phyloP scores from a whole-genome alignment of 495 filamentous ascomycete species.

The Chaetomium tenue region DNA sequence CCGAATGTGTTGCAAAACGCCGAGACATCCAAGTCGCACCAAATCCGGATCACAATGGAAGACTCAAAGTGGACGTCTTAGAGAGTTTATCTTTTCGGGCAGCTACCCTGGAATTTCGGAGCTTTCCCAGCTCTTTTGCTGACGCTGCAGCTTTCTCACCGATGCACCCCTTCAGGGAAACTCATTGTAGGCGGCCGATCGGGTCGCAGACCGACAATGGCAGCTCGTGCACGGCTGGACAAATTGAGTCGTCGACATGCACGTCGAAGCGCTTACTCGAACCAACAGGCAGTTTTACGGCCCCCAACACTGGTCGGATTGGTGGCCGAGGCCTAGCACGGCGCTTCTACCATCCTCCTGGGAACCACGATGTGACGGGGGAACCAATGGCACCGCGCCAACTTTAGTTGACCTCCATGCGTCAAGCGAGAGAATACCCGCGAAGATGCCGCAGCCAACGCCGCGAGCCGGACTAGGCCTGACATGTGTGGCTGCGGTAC shows the following conservation, averaged over 20 bases:
- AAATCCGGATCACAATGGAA: background rate
- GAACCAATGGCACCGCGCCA: slow-evolving; percentile 9
- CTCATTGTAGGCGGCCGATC: slow-evolving; percentile 12
- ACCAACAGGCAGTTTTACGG: slow-evolving; percentile 15
- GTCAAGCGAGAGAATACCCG: slow-evolving; percentile 2
- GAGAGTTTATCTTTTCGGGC: background rate
- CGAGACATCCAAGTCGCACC: background rate
- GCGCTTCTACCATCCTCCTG: slow-evolving; percentile 20
- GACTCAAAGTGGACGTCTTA: background rate
- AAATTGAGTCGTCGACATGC: slow-evolving; percentile 18
- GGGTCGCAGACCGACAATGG: slow-evolving; percentile 8
- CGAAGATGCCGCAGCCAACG: background rate
- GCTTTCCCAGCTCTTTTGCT: background rate
- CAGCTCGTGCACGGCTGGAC: background rate
- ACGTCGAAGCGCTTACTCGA: slow-evolving; percentile 18
- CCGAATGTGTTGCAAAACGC: background rate
- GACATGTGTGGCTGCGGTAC: slow-evolving; percentile 9
- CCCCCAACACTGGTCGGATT: slow-evolving; percentile 6
- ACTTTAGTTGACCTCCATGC: background rate
- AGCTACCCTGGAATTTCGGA: background rate
- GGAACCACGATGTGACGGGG: slow-evolving; percentile 4
- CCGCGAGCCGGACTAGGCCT: background rate
- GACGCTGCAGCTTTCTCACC: slow-evolving; percentile 1
- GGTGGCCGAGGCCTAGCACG: slow-evolving; percentile 12
- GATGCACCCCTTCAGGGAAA: background rate